phyloP scores from a whole-genome alignment of 768 basidiomycete genomes.

The Termitomyces sp. region DNA sequence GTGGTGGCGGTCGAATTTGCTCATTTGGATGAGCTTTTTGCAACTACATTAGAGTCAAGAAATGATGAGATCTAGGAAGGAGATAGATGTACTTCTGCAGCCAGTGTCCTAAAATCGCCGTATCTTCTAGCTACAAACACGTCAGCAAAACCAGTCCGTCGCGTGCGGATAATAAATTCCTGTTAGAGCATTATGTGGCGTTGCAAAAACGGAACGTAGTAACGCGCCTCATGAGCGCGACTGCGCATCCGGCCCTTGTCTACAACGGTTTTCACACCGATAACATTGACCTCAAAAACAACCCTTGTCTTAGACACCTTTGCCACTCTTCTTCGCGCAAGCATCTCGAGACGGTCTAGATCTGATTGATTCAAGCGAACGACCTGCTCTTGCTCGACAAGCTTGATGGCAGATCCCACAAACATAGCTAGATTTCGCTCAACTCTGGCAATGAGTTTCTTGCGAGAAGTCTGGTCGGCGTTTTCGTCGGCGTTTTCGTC shows the following conservation, averaged over 20 bases:
- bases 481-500: slow-evolving; percentile 38
- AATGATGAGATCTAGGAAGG: background rate
- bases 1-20: slow-evolving; percentile 75
- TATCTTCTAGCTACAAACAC: slow-evolving; percentile 89
- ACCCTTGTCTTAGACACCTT: slow-evolving; percentile 41
- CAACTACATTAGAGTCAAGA: slow-evolving; percentile 45
- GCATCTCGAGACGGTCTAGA: slow-evolving; percentile 67
- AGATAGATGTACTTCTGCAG: slow-evolving; percentile 58
- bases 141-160: slow-evolving; percentile 65
- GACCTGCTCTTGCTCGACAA: slow-evolving; percentile 82
- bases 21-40: slow-evolving; percentile 83
- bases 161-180: slow-evolving; percentile 95
- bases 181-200: slow-evolving; percentile 25
- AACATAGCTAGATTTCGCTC: slow-evolving; percentile 86
- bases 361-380: slow-evolving; percentile 86
- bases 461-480: slow-evolving; percentile 52
- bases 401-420: slow-evolving; percentile 75
- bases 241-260: slow-evolving; percentile 85
- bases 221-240: slow-evolving; percentile 78
- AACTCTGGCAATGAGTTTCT: slow-evolving; percentile 68
- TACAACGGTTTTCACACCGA: slow-evolving; percentile 77
- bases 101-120: slow-evolving; percentile 90
- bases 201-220: slow-evolving; percentile 1
- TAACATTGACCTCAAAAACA: slow-evolving; percentile 86
- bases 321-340: slow-evolving; percentile 61